These are phyloP conservation scores for Leccinum truebloodii DNA, from an alignment of 768 basidiomycete species.

Conservation along the genomic window DNA sequence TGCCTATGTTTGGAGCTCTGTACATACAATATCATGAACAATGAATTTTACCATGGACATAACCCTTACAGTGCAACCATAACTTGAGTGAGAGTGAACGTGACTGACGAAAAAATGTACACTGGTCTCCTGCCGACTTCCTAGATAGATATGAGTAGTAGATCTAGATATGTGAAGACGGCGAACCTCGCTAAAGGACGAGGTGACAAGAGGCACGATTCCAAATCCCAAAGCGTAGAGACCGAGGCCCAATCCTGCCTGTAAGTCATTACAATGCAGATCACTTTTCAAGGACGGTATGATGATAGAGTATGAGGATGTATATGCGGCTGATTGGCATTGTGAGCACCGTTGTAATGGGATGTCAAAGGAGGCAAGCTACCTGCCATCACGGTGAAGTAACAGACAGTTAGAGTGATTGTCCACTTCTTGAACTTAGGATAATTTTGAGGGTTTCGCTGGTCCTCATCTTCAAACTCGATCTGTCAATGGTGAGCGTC, in stretches of 20 bases:
- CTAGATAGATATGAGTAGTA: slow-evolving; percentile 25
- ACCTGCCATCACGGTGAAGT: slow-evolving; percentile 27
- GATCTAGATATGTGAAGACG: neutral
- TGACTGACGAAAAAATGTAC: slow-evolving; percentile 51
- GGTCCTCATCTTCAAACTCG: slow-evolving; percentile 41
- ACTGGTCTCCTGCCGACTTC: slow-evolving; percentile 67
- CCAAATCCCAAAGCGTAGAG: slow-evolving; percentile 63
- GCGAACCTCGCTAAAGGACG: slow-evolving; percentile 60
- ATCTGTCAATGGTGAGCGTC: slow-evolving; percentile 31
- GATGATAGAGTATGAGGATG: slow-evolving; percentile 56
- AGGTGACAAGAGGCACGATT: slow-evolving; percentile 58
- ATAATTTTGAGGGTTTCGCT: slow-evolving; percentile 41
- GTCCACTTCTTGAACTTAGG: slow-evolving; percentile 42
- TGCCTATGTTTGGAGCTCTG: slow-evolving; percentile 48
- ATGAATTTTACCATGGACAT: neutral
- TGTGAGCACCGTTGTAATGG: neutral
- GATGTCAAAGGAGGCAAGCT: neutral
- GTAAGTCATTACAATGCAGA: slow-evolving; percentile 43
- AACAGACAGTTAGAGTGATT: slow-evolving; percentile 35
- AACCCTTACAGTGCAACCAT: slow-evolving; percentile 33
- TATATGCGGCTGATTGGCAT: slow-evolving; percentile 43
- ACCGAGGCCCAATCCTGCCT: slow-evolving; percentile 49
- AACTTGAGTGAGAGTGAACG: slow-evolving; percentile 54
- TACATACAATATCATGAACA: neutral
- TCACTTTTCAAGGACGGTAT: slow-evolving; percentile 52